Base-by-base conservation (phyloP, 164 flowering plant species). In the Brasenia schreberi region DNA sequence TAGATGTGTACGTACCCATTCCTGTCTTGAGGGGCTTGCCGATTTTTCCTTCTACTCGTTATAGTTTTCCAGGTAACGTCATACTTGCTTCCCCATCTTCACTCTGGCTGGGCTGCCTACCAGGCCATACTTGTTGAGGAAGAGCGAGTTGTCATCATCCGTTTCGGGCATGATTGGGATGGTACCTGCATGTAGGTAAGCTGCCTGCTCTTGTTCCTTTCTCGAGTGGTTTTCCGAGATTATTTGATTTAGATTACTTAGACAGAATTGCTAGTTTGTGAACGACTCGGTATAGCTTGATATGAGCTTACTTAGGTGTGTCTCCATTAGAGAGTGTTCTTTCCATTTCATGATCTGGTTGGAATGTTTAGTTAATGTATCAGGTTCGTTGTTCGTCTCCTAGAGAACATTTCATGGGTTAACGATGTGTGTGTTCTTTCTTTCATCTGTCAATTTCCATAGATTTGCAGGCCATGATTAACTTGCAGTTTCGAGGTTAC, bases 151-250 rank as follows among this genome's bases (percentile, higher is more conserved):
- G 96, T 92, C 65, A 75, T 92, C 76, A 92, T 89, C 73, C 86
- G 98, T 1, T 92, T 92, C 67, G 96, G 98, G 64, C 96, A 92
- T 61, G 98, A 92, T 71, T 89, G 98, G 98, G 96, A 92, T 68
- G 96, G 88, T 66, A 88, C 93, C 65, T 92, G 96, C 71, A 90
- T 90, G 92, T 96, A 92, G 96, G 96, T 88, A 69, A 4, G 33
- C 16, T 10, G 23, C 18, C 52, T 6, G 7, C 62, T 60, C n/a
- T 7, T 45, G 12, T 45, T 45, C 12, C 53, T 45, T 45, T 7
- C 53, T 7, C 6, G 12, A 4, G 12, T 7, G 7, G 53, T 7
- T 7, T 45, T 45, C 53, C 53, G 1, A 7, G 53, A 45, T 45
- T 7, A 12, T 45, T 45, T 45, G 12, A 7, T 45, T 45, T 45